Evolutionary conservation across 768 basidiomycete species (phyloP), one percentile per base, ranked within the genome.

Genomic region (Albatrellus ellisii): DNA sequence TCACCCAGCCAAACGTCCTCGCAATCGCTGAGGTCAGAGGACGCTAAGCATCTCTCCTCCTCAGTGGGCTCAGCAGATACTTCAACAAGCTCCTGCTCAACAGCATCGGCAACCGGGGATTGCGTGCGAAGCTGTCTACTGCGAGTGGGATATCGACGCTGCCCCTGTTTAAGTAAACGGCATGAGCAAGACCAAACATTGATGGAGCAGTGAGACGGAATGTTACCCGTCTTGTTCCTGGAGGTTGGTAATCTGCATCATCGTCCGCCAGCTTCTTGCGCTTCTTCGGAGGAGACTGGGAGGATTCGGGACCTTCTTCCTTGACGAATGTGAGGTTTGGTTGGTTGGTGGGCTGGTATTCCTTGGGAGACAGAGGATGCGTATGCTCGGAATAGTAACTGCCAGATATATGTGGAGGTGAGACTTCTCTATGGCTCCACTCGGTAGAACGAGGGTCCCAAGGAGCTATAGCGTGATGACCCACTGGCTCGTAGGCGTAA

Each of bases 11-110:
- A 89, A 12, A 89, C 55, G 45, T 87, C 85, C 50, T 72, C 70
- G 48, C 77, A 85, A 45, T 87, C 86, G 22, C 86, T 84, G 47
- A 89, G 63, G 65, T 89, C 86, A 17, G 86, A 87, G 14, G 84
- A 83, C 9, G 62, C 59, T 10, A 72, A 62, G 28, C 62, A 62
- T 36, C 52, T 60, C 24, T 68, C 69, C 25, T 75, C 72, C 42
- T 54, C 62, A 41, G 48, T 62, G 42, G 49, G 59, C 53, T 54
- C 56, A 43, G 49, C 52, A 32, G 54, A 43, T 32, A 58, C 58
- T 20, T 63, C 58, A 28, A 44, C 56, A 52, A 44, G 47, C 47
- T 63, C 63, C 12, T 50, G 51, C 26, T 52, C 56, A 38, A 46
- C 24, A 12, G 48, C 42, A 36, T 54, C 51, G 5, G 28, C 9